Evolutionary conservation across 208 protist species (phyloP).

Genomic region (Acanthamoeba royreba): DNA sequence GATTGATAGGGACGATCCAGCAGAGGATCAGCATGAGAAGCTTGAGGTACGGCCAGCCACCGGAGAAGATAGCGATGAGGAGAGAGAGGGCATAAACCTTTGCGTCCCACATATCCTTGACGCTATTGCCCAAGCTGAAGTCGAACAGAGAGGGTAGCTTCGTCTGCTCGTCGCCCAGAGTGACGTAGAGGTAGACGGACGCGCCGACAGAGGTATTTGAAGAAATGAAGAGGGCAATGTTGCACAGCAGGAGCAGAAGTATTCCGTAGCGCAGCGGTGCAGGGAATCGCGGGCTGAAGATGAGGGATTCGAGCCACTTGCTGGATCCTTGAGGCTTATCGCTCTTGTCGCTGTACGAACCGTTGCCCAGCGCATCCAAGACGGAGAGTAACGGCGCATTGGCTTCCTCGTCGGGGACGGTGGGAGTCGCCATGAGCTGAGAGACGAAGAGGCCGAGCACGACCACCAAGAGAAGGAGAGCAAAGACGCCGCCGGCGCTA

Average conservation of each 20-base stretch:
- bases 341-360: neutral
- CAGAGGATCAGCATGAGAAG: slow-evolving; percentile 77
- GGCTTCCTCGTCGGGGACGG: no score
- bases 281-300: neutral
- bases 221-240: slow-evolving; percentile 74
- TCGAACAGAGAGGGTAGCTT: slow-evolving; percentile 72
- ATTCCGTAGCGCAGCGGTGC: slow-evolving; percentile 42
- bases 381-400: neutral
- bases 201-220: slow-evolving; percentile 75
- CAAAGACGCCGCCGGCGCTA: neutral
- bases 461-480: neutral
- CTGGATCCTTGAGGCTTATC: neutral
- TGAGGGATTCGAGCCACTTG: neutral
- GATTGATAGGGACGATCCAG: slow-evolving; percentile 77
- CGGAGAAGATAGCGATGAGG: slow-evolving; percentile 89
- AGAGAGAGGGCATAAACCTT: slow-evolving; percentile 83
- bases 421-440: neutral
- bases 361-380: neutral
- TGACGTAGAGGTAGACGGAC: slow-evolving; percentile 59
- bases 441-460: neutral
- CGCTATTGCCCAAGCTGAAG: slow-evolving; percentile 85
- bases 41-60: slow-evolving; percentile 92
- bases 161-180: slow-evolving; percentile 19
- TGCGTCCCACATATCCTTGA: slow-evolving; percentile 86
- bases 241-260: slow-evolving; percentile 57